Percentiles rank a stretch among this genome's conserved stretches.
Evolutionary conservation across 2,329 filamentous ascomycete genomes (phyloP).

Genomic region (Microdochium nivale): DNA sequence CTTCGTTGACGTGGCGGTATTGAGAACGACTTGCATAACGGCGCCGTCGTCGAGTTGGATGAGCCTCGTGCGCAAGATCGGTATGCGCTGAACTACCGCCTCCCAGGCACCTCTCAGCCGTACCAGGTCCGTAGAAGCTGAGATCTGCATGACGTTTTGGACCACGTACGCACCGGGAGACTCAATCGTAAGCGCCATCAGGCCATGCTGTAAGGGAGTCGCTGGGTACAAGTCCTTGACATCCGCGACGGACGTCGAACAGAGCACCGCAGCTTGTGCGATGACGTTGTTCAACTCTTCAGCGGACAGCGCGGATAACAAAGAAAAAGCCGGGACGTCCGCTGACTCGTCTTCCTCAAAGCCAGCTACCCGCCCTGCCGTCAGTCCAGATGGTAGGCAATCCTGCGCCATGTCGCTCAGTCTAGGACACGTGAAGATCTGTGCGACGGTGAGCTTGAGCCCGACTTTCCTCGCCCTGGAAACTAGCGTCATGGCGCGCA

Average conservation of each 20-base stretch:
- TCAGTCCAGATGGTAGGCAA: not conserved
- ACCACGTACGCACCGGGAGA: conserved; percentile 17
- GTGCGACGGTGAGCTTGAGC: not conserved
- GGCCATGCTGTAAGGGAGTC: conserved; percentile 16
- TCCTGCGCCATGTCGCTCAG: not conserved
- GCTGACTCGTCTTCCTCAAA: not conserved
- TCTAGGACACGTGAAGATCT: not conserved
- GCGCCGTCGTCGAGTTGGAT: conserved; percentile 3
- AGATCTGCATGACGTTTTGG: conserved; percentile 5
- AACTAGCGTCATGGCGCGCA: conserved; percentile 30
- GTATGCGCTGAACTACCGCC: not conserved
- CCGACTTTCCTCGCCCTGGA: conserved; percentile 14
- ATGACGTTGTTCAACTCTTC: not conserved
- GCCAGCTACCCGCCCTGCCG: not conserved
- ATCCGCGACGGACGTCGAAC: conserved; percentile 1
- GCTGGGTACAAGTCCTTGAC: conserved; percentile 17
- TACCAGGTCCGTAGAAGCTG: not conserved
- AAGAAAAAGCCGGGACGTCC: not conserved
- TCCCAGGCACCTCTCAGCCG: conserved; percentile 8
- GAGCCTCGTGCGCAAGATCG: conserved; percentile 12
- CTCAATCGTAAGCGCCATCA: conserved; percentile 15
- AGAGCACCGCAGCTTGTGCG: conserved; percentile 1
- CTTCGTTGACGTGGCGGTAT: not conserved
- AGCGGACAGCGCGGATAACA: not conserved
- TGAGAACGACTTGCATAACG: conserved; percentile 1